Evolutionary conservation across 2,329 filamentous ascomycete genomes (phyloP).

Genomic region (Westerdykella aurantiaca): DNA sequence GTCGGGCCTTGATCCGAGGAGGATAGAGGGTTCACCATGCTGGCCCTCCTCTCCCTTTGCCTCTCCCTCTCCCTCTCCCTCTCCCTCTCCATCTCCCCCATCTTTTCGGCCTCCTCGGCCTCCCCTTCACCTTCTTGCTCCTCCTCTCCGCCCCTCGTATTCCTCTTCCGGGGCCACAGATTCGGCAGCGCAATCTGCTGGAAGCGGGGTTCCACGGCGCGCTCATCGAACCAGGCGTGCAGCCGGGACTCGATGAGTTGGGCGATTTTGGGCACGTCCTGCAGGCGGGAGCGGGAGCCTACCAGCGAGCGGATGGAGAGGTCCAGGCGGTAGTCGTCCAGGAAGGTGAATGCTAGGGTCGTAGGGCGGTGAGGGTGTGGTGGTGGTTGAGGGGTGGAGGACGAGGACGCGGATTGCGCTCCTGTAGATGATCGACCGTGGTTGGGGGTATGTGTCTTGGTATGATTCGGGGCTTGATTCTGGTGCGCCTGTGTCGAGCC

Average conservation of each 20-base stretch:
- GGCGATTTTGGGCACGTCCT: constrained; percentile 84
- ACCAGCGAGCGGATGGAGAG: constrained; percentile 75
- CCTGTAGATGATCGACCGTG: constrained; percentile 9
- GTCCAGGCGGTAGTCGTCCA: constrained; percentile 80
- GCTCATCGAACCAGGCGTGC: constrained; percentile 83
- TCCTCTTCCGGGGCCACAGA: constrained; percentile 78
- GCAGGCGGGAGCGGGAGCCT: constrained; percentile 70
- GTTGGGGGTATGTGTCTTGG: constrained; percentile 12
- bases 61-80: constrained; percentile 10
- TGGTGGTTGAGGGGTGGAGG: constrained; percentile 7
- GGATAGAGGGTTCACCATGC: neutral
- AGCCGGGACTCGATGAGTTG: constrained; percentile 74
- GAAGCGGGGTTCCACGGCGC: constrained; percentile 78
- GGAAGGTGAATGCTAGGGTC: constrained; percentile 89
- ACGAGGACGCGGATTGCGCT: constrained; percentile 42
- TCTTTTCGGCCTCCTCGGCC: constrained; percentile 8
- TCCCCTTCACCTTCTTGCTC: constrained; percentile 41
- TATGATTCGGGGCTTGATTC: constrained; percentile 14
- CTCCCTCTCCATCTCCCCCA: constrained; percentile 7
- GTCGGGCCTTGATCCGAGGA: neutral
- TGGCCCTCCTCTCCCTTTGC: constrained; percentile 4
- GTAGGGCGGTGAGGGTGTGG: constrained; percentile 52
- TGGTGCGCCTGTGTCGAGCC: constrained; percentile 39
- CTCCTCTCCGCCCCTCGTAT: constrained; percentile 66
- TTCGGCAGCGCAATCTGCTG: constrained; percentile 80